Conservation (phyloP, 805 yeast species). For the Barnettozyma californica region DNA sequence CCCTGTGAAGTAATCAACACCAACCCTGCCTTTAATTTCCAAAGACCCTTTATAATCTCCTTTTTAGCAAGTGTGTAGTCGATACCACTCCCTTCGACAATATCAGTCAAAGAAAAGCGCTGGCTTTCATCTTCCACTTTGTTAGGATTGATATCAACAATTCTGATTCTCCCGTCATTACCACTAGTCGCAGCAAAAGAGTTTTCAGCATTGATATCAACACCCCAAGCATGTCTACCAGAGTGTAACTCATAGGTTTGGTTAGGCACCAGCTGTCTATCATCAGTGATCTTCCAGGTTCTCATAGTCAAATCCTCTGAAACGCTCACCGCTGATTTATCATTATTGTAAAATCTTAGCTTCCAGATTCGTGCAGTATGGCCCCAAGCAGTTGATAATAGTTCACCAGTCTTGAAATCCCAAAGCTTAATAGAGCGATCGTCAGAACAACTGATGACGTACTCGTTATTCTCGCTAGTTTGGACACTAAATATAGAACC, state of each 20-base stretch:
- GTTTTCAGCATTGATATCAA: conserved; percentile 44
- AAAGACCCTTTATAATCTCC: conserved; percentile 60
- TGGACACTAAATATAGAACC: conserved; percentile 87
- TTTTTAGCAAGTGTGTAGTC: conserved; percentile 30
- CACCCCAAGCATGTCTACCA: conserved; percentile 87
- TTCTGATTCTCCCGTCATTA: conserved; percentile 79
- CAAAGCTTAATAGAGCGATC: conserved; percentile 84
- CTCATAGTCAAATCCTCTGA: conserved; percentile 88
- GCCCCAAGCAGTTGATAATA: conserved; percentile 88
- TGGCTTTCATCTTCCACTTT: conserved; percentile 29
- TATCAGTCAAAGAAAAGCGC: conserved; percentile 28
- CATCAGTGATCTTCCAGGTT: conserved; percentile 53
- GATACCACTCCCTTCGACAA: conserved; percentile 25
- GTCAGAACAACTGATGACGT: conserved; percentile 81
- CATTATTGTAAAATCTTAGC: conserved; percentile 46
- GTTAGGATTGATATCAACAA: conserved; percentile 45
- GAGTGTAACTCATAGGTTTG: conserved; percentile 61
- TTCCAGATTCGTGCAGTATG: conserved; percentile 94
- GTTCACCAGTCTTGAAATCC: conserved; percentile 50
- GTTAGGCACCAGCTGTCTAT: conserved; percentile 21
- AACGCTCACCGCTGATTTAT: conserved; percentile 48
- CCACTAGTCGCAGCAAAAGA: conserved; percentile 78
- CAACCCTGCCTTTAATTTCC: conserved; percentile 40
- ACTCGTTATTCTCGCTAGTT: conserved; percentile 48
- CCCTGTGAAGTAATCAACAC: conserved; percentile 60